Percentiles rank a stretch among this genome's conserved stretches.
Evolutionary conservation across 2,329 filamentous ascomycete species (phyloP).

Genomic region (Alternaria burnsii): DNA sequence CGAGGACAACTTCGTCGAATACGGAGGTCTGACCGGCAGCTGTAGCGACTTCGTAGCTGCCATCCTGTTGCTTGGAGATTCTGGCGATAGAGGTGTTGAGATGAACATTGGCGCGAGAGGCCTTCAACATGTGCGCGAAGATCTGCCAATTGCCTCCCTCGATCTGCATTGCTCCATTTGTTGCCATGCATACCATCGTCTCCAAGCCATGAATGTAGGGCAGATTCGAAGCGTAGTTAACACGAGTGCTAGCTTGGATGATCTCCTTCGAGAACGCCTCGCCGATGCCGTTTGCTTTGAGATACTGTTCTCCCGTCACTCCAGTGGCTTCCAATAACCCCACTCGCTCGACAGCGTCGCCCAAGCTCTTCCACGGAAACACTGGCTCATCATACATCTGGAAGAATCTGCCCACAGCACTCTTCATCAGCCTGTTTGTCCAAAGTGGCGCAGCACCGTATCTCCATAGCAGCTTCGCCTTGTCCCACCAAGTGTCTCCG

Average conservation of each 20-base stretch:
- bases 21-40: constrained; percentile 19
- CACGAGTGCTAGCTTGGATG: constrained; percentile 85
- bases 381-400: constrained; percentile 80
- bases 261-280: constrained; percentile 77
- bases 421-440: constrained; percentile 75
- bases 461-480: constrained; percentile 80
- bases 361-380: constrained; percentile 85
- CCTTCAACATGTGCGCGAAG: constrained; percentile 80
- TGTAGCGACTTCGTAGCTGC: constrained; percentile 56
- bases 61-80: constrained; percentile 57
- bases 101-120: constrained; percentile 66
- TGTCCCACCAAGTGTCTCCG: constrained; percentile 78
- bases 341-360: constrained; percentile 71
- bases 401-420: constrained; percentile 75
- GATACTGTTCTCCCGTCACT: constrained; percentile 75
- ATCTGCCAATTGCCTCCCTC: constrained; percentile 93
- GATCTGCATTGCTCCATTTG: constrained; percentile 81
- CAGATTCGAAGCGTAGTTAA: constrained; percentile 94
- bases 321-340: constrained; percentile 72
- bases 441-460: constrained; percentile 83
- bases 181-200: constrained; percentile 90
- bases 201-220: constrained; percentile 87
- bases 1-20: constrained; percentile 85
- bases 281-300: constrained; percentile 73
- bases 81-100: constrained; percentile 73